A percentile compares a stretch with the other conserved stretches of the same genome.
Conservation (phyloP, 177 flowering plant genomes). For the Vitis hybrid region DNA sequence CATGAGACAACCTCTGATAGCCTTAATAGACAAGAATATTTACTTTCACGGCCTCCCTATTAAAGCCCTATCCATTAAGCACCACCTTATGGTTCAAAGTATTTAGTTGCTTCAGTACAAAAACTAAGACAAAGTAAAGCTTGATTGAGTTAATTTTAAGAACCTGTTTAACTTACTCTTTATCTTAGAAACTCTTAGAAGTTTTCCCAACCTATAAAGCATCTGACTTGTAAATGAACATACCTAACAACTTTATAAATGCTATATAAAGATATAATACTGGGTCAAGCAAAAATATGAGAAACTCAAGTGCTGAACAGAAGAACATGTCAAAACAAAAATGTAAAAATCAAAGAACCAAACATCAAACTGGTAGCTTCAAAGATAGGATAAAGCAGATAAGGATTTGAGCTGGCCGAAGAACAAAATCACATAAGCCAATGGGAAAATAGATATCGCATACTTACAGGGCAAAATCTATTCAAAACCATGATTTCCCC, state of each 20-base stretch:
- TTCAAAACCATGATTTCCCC: constrained; percentile 82
- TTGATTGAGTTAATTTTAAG: not conserved
- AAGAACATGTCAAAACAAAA: not conserved
- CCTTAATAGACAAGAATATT: too few relatives aligned
- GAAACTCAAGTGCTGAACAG: not conserved
- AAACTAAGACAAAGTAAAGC: too few relatives aligned
- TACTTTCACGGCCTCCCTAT: not conserved
- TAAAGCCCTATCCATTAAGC: not conserved
- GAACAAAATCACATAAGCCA: not conserved
- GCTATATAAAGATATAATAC: not conserved
- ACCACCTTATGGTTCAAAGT: not conserved
- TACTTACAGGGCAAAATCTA: constrained; percentile 86
- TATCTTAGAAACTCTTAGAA: not conserved
- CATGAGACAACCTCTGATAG: not conserved
- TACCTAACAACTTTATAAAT: not conserved
- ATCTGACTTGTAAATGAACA: not conserved
- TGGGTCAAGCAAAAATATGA: not conserved
- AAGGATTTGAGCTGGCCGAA: not conserved
- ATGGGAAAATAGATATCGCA: not conserved
- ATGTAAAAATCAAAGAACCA: not conserved
- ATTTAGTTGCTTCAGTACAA: not conserved
- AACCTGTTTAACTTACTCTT: not conserved
- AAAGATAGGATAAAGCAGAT: not conserved
- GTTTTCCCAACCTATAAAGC: not conserved
- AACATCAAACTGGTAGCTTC: not conserved